Evolutionary conservation across 306 rosid genomes (phyloP).

Genomic region (Trifolium subterraneum): DNA sequence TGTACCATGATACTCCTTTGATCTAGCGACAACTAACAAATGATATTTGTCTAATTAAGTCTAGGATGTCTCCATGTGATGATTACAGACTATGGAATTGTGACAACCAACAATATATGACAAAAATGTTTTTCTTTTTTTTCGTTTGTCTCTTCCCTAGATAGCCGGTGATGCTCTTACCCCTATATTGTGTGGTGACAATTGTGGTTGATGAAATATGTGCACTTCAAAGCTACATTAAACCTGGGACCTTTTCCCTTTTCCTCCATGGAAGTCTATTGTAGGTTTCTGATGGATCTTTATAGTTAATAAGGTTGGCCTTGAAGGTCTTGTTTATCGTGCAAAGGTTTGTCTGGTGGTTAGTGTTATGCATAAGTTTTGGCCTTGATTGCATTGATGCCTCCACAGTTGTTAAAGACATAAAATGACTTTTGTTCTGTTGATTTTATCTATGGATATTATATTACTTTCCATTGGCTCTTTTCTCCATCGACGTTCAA

Average conservation of each 20-base stretch:
- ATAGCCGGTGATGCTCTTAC: conserved; percentile 7
- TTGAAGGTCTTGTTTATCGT: neutral
- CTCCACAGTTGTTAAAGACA: neutral
- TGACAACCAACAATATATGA: neutral
- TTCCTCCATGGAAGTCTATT: conserved; percentile 1
- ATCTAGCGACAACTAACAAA: neutral
- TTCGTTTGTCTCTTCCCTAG: neutral
- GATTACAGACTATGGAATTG: neutral
- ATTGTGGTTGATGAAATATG: neutral
- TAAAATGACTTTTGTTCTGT: neutral
- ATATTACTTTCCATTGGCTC: neutral
- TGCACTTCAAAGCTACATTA: neutral
- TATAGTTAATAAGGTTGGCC: neutral
- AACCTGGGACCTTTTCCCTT: neutral
- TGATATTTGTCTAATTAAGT: conserved; percentile 6
- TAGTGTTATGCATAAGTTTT: neutral
- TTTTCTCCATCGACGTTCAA: neutral
- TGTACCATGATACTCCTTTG: neutral
- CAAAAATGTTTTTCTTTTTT: neutral
- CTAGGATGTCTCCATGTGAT: neutral
- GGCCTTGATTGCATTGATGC: neutral
- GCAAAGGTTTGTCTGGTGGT: neutral
- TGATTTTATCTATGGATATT: neutral
- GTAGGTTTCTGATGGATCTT: neutral
- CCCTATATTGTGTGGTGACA: neutral